These are phyloP conservation scores for Phytophthora pistaciae DNA, from an alignment of 352 stramenopile genomes.

Conservation along the genomic window DNA sequence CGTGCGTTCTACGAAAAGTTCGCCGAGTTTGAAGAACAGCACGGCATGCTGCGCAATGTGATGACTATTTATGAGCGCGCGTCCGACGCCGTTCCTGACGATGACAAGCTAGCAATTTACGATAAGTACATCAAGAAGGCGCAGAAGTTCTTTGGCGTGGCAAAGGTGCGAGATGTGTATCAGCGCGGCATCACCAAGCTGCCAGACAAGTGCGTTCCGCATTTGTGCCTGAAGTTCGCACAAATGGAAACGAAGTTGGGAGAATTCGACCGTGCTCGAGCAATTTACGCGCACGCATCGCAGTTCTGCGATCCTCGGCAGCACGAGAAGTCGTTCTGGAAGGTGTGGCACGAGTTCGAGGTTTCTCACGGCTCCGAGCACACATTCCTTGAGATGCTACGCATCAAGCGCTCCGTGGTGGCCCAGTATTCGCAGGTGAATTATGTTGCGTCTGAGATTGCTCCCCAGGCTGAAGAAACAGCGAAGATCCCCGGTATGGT, in stretches of 20 bases:
- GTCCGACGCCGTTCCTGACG: conserved; percentile 84
- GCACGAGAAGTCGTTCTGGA: conserved; percentile 96
- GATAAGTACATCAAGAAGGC: conserved; percentile 95
- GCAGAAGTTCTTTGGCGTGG: conserved; percentile 96
- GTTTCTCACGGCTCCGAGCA: conserved; percentile 97
- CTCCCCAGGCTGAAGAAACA: conserved; percentile 39
- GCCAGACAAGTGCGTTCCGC: conserved; percentile 89
- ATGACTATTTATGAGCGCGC: conserved; percentile 97
- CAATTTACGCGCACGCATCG: conserved; percentile 95
- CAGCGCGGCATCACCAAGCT: conserved; percentile 95
- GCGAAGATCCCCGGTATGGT: conserved; percentile 67
- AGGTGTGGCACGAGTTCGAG: conserved; percentile 96
- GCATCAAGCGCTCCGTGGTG: conserved; percentile 97
- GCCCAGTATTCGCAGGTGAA: conserved; percentile 97
- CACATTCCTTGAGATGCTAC: conserved; percentile 99
- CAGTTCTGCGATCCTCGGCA: conserved; percentile 98
- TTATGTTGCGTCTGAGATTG: conserved; percentile 96
- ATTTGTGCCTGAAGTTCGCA: conserved; percentile 97
- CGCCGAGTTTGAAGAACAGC: conserved; percentile 97
- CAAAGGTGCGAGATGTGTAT: conserved; percentile 97
- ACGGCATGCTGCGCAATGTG: conserved; percentile 96
- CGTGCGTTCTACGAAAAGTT: conserved; percentile 88
- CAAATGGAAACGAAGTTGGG: conserved; percentile 97
- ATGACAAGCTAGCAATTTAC: conserved; percentile 96
- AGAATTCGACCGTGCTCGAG: conserved; percentile 97